These are phyloP conservation scores for Tulasnella sp. DNA, from an alignment of 768 basidiomycete genomes.

Conservation along the genomic window DNA sequence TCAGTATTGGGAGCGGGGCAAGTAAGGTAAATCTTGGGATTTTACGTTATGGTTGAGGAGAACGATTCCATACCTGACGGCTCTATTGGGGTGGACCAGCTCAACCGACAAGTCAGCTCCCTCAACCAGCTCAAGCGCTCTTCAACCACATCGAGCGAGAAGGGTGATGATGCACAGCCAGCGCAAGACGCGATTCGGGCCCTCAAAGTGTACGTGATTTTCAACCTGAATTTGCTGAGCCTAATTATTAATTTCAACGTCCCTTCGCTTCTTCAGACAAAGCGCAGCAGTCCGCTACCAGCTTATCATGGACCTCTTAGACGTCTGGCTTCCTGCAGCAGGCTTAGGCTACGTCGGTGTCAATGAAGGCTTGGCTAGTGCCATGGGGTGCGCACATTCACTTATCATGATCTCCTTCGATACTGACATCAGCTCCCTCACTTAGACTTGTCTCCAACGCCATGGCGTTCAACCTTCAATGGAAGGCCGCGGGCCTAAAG, in stretches of 20 bases:
- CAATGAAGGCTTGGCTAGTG: conserved; percentile 76
- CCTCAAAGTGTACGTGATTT: conserved; percentile 30
- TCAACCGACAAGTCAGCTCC: not conserved
- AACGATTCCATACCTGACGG: no score
- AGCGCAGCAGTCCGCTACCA: conserved; percentile 61
- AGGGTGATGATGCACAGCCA: conserved; percentile 41
- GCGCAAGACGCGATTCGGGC: conserved; percentile 40
- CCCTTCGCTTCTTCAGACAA: no score
- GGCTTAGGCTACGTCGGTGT: conserved; percentile 62
- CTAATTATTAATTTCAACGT: no score
- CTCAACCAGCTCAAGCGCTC: conserved; percentile 18
- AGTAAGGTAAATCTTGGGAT: conserved; percentile 49
- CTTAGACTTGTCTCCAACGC: conserved; percentile 58
- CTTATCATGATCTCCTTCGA: conserved; percentile 14
- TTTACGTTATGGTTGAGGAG: no score
- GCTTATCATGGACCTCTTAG: conserved; percentile 72
- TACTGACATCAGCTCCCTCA: conserved; percentile 13
- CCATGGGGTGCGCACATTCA: conserved; percentile 70
- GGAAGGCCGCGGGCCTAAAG: conserved; percentile 11
- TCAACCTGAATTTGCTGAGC: no score
- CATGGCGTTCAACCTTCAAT: conserved; percentile 45
- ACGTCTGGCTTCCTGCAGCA: conserved; percentile 83
- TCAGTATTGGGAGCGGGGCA: conserved; percentile 59
- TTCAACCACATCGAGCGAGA: conserved; percentile 41
- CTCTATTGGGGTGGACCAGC: no score